These are phyloP conservation scores for Anisodus tanguticus DNA, from an alignment of 257 asterid genomes.

Conservation along the genomic window DNA sequence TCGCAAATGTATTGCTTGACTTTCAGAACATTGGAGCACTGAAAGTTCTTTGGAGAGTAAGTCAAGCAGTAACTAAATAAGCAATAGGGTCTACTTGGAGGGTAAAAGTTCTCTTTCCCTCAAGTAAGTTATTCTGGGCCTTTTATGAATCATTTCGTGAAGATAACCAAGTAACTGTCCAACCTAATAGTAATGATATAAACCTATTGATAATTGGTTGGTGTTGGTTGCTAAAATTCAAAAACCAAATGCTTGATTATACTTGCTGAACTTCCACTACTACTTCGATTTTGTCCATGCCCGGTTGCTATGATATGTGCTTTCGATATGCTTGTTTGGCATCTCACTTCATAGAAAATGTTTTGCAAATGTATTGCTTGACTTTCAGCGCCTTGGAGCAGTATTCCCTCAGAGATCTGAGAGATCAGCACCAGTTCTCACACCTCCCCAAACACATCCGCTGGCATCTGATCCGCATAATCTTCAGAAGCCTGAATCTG, in stretches of 20 bases:
- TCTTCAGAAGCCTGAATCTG: conserved; percentile 65
- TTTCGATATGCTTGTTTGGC: conserved; percentile 14
- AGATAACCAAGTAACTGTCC: neutral
- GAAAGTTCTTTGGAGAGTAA: conserved; percentile 8
- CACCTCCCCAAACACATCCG: conserved; percentile 26
- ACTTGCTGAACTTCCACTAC: neutral
- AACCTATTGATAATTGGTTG: neutral
- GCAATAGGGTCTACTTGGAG: neutral
- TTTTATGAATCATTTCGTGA: conserved; percentile 1
- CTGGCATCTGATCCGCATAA: conserved; percentile 35
- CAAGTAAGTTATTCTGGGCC: neutral
- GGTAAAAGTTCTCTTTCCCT: conserved; percentile 4
- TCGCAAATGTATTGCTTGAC: neutral
- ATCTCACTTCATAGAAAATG: conserved; percentile 15
- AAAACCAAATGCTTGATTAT: conserved; percentile 24
- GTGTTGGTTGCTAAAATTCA: conserved; percentile 14
- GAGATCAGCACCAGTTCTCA: conserved; percentile 11
- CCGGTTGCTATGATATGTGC: conserved; percentile 16
- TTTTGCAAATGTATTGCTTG: conserved; percentile 18
- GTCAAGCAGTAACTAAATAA: conserved; percentile 7
- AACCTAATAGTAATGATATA: neutral
- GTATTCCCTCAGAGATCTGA: conserved; percentile 36
- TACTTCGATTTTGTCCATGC: conserved; percentile 1
- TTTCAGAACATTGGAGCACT: conserved; percentile 4
- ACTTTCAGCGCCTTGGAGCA: conserved; percentile 33